Percentiles rank a stretch among this genome's conserved stretches.
Conservation (phyloP, 2,329 filamentous ascomycete genomes). For the Colletotrichum liriopes region DNA sequence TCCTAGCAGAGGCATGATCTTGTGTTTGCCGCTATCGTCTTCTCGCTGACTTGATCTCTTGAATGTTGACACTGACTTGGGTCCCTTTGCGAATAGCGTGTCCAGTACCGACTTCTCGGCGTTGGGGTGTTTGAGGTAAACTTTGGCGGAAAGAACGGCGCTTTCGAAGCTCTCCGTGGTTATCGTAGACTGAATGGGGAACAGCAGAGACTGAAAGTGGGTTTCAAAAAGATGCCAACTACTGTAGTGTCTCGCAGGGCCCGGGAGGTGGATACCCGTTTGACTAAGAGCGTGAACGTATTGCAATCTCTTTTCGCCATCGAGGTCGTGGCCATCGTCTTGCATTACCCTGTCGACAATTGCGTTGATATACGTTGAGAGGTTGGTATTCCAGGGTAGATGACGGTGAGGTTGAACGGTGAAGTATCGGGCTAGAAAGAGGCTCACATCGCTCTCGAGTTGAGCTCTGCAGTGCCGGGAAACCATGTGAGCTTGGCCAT, state of each 20-base stretch:
- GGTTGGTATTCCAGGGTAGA: slow-evolving; percentile 13
- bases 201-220: neutral
- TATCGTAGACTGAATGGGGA: neutral
- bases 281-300: neutral
- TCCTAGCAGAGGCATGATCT: neutral
- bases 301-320: neutral
- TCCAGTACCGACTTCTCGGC: neutral
- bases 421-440: slow-evolving; percentile 18
- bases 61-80: slow-evolving; percentile 10
- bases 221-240: slow-evolving; percentile 7
- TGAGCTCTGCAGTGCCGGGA: neutral
- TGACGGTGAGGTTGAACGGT: neutral
- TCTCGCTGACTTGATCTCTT: neutral
- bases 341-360: neutral
- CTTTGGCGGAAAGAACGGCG: neutral
- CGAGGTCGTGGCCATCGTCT: neutral
- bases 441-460: neutral
- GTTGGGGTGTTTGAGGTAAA: neutral
- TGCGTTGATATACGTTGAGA: slow-evolving; percentile 15
- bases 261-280: neutral
- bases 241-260: neutral
- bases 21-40: neutral
- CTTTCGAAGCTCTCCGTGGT: slow-evolving; percentile 7
- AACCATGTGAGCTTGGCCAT: neutral
- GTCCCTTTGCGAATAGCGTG: neutral